A percentile compares a stretch with the other conserved stretches of the same genome.
phyloP scores from a whole-genome alignment of 495 filamentous ascomycete genomes.

The Neurospora sp. region DNA sequence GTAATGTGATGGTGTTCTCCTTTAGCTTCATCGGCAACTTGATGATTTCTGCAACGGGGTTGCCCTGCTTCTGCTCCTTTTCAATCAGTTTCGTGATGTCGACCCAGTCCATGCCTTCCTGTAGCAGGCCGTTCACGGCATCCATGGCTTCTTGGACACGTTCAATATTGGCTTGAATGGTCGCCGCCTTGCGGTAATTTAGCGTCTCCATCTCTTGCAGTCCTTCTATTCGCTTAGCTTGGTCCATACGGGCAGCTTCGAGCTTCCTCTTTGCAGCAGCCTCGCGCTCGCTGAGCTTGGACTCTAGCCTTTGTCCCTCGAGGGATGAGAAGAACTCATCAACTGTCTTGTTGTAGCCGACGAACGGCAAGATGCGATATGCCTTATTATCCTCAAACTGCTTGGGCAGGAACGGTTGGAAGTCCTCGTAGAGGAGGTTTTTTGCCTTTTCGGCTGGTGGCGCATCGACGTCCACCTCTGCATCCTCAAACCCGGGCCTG shows the following conservation, averaged over 20 bases:
- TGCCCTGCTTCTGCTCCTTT: slow-evolving; percentile 66
- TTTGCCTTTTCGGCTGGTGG: slow-evolving; percentile 26
- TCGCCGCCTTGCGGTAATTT: slow-evolving; percentile 79
- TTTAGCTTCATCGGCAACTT: slow-evolving; percentile 79
- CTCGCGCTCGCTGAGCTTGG: slow-evolving; percentile 69
- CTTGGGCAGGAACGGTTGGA: slow-evolving; percentile 81
- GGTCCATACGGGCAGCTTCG: slow-evolving; percentile 69
- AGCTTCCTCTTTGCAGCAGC: slow-evolving; percentile 71
- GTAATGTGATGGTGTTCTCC: slow-evolving; percentile 77
- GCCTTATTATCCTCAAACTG: slow-evolving; percentile 65
- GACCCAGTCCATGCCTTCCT: slow-evolving; percentile 94
- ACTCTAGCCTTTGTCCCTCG: slow-evolving; percentile 87
- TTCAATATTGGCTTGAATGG: slow-evolving; percentile 81
- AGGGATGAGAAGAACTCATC: slow-evolving; percentile 96
- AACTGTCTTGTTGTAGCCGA: slow-evolving; percentile 83
- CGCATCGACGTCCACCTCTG: neutral
- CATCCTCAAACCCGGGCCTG: slow-evolving; percentile 17
- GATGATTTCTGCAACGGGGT: slow-evolving; percentile 80
- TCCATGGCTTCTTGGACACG: slow-evolving; percentile 85
- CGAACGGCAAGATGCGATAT: slow-evolving; percentile 58
- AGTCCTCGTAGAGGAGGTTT: slow-evolving; percentile 76
- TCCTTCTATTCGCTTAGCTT: slow-evolving; percentile 71
- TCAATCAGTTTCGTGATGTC: slow-evolving; percentile 82
- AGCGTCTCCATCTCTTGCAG: slow-evolving; percentile 68
- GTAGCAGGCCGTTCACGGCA: slow-evolving; percentile 78